These are phyloP conservation scores for Endocarpon pusillum DNA, from an alignment of 495 filamentous ascomycete species.

Conservation along the genomic window DNA sequence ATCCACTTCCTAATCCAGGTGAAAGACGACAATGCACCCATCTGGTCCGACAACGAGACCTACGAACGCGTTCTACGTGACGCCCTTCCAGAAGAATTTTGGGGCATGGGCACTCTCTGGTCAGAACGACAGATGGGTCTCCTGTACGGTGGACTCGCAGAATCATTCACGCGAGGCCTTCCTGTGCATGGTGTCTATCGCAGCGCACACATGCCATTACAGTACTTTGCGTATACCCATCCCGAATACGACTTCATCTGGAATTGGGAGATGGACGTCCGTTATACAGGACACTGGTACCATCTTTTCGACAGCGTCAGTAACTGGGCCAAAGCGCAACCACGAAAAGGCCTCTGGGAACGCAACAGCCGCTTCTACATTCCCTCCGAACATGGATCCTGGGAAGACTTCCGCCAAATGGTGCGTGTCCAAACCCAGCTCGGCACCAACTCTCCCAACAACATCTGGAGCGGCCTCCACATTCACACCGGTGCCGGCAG, in stretches of 20 bases:
- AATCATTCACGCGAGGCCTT: conserved; percentile 52
- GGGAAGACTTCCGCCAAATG: conserved; percentile 87
- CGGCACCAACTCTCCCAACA: conserved; percentile 55
- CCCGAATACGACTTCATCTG: conserved; percentile 91
- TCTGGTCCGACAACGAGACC: conserved; percentile 46
- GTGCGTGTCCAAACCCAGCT: conserved; percentile 78
- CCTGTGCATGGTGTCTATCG: conserved; percentile 85
- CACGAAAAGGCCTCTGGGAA: conserved; percentile 87
- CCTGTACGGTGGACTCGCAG: conserved; percentile 66
- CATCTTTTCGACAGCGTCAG: conserved; percentile 63
- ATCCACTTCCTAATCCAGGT: conserved; percentile 52
- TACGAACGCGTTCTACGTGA: conserved; percentile 49
- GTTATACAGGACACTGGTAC: conserved; percentile 94
- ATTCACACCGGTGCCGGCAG: too few species aligned
- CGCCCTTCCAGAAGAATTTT: conserved; percentile 70
- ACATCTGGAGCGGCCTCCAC: conserved; percentile 42
- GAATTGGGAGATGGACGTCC: conserved; percentile 98
- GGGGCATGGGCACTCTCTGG: conserved; percentile 78
- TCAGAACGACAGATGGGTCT: conserved; percentile 79
- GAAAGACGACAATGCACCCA: conserved; percentile 43
- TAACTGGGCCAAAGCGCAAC: conserved; percentile 64
- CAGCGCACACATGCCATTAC: conserved; percentile 81
- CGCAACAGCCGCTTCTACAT: conserved; percentile 84
- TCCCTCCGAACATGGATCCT: conserved; percentile 69
- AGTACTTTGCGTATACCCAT: conserved; percentile 77